Evolutionary conservation across 257 asterid genomes (phyloP), one percentile per base, ranked within the genome.

Genomic region (Petunia axillaris): DNA sequence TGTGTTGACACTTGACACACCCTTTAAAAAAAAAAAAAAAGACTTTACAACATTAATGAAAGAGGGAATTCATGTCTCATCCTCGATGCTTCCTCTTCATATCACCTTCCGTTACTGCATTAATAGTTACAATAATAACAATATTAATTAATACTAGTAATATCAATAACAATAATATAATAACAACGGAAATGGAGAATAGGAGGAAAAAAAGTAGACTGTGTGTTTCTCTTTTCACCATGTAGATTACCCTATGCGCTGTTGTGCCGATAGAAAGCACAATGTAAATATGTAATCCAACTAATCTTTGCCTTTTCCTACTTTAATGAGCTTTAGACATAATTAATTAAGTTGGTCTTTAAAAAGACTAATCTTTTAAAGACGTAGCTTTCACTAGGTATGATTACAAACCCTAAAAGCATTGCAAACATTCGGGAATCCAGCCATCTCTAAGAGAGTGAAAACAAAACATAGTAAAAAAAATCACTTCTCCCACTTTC

Each of bases 401-500:
- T 93, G 89, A 93, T 93, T 91, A 83, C 92, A 89, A 43, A 80
- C 88, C 90, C 93, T 87, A 80, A 91, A 91, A 91, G 94, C 88
- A 91, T 76, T 83, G 83, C 91, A 81, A 84, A 63, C 57, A 85
- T 55, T 85, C 80, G 82, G 87, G 82, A 81, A 87, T 89, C 86
- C 83, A 75, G 80, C 83, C 77, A 55, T 80, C 84, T 81, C 84
- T 52, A 67, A 14, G 63, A 25, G 25, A 25, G 25, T 25, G 25
- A 41, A 80, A 79, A 77, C 85, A 86, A 65, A 76, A 81, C 84
- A 82, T 40, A 64, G 80, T 59, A 66, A 48, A 41, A 9, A 48
- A 70, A 44, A 41, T 35, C 14, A 62, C 14, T 62, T 6, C 2
- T 76, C 85, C 83, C 88, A 89, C 89, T 90, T 90, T 91, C 94